Base-by-base conservation (phyloP, 768 basidiomycete genomes). In the Suillus brevipes region DNA sequence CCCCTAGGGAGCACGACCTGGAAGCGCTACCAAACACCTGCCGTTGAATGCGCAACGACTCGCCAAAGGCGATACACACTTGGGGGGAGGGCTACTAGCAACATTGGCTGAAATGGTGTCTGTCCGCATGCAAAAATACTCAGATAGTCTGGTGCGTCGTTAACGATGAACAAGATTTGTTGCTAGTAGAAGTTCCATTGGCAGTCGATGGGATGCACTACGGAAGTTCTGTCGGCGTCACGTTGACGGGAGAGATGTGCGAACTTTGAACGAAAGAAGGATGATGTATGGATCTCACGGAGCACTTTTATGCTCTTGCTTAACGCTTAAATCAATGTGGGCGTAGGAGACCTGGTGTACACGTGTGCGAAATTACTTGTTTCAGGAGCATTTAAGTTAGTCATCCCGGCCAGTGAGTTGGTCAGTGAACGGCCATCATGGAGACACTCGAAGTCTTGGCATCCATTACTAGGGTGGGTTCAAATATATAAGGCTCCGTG, bases 401-500 rank as follows among this genome's bases (percentile, higher is more conserved):
- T 47, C n/a, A 49, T 47, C 23, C 23, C 6, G n/a, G n/a, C n/a
- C n/a, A 6, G 23, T 13, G 23, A 49, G 13, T 23, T 47, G n/a
- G 47, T 10, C 45, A n/a, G 45, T 47, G 45, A 4, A 49, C 47
- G 23, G 47, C 13, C n/a, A 55, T 5, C 8, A 87, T 87, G 85
- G 84, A 84, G 50, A 82, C 79, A 38, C 75, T 86, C 42, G 83
- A 86, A 66, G 77, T 75, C 20, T 76, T 90, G 36, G 81, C 83
- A 12, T 80, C 86, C 9, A 75, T 90, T 56, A 79, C 84, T 1
- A 80, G 84, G 77, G 89, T 89, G 71, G 65, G 80, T 69, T 12
- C 9, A 2, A 16, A 37, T 56, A 31, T 3, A 38, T 20, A 49
- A 28, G 37, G 36, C 13, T 56, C 28, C 16, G 6, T 60, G 55